Percentiles rank a stretch among this genome's conserved stretches.
Evolutionary conservation across 208 protist genomes (phyloP).

Genomic region (Acanthamoeba lenticulata): DNA sequence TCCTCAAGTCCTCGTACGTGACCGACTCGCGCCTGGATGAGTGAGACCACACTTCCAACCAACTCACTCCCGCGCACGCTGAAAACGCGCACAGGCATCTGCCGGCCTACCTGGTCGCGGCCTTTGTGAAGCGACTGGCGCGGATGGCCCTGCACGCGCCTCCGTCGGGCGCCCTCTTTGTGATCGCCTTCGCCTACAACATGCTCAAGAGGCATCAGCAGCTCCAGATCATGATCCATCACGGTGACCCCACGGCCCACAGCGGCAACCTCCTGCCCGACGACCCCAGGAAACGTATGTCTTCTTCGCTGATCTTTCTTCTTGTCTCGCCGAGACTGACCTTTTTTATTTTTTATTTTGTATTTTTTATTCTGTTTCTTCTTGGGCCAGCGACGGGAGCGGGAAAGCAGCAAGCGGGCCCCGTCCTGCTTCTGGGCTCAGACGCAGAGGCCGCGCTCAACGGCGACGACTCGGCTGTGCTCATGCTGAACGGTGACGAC

Average conservation of each 20-base stretch:
- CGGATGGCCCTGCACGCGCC: conserved; percentile 70
- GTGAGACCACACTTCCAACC: not conserved
- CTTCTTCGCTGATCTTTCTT: not conserved
- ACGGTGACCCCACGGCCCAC: not conserved
- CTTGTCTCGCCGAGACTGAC: not conserved
- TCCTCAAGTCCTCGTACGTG: conserved; percentile 70
- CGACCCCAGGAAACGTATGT: conserved; percentile 28
- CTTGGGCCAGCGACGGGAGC: not conserved
- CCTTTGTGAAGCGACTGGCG: conserved; percentile 80
- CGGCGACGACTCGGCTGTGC: not conserved
- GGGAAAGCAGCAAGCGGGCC: too few relatives aligned
- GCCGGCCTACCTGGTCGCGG: conserved; percentile 79
- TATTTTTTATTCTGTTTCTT: too few relatives aligned
- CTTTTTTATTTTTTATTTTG: not conserved
- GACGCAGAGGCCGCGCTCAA: not conserved
- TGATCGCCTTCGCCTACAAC: conserved; percentile 68
- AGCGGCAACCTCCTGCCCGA: conserved; percentile 24
- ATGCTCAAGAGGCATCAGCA: conserved; percentile 67
- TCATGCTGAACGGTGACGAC: not conserved
- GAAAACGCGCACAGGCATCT: conserved; percentile 52
- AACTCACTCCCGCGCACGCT: not conserved
- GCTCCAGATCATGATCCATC: conserved; percentile 61
- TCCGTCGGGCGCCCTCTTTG: conserved; percentile 8
- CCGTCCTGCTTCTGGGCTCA: too few relatives aligned
- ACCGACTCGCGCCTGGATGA: not conserved